Conservation (phyloP, 2,329 filamentous ascomycete genomes). For the Hymenoscyphus salicellus region DNA sequence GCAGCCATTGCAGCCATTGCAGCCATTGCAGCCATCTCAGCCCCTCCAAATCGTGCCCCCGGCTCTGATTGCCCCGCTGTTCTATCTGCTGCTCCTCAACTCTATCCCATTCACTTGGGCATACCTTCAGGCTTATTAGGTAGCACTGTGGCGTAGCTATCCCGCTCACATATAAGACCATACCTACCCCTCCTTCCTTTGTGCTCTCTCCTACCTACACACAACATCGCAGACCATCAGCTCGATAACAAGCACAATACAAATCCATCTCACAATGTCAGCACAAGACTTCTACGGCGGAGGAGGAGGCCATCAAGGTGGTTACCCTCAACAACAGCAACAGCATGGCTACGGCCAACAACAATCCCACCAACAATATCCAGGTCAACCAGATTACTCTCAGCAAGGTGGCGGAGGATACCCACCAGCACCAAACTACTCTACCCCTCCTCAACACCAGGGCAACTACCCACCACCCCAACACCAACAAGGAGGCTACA, state of each 20-base stretch:
- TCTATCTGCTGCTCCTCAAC: background rate
- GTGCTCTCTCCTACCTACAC: background rate
- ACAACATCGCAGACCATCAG: background rate
- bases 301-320: slow-evolving; percentile 20
- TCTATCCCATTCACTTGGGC: background rate
- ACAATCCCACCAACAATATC: slow-evolving; percentile 19
- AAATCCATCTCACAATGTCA: slow-evolving; percentile 25
- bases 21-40: background rate
- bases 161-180: background rate
- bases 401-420: slow-evolving; percentile 20
- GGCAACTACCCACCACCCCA: slow-evolving; percentile 13
- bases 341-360: slow-evolving; percentile 9
- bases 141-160: background rate
- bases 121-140: background rate
- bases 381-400: slow-evolving; percentile 22
- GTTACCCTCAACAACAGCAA: slow-evolving; percentile 16
- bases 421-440: slow-evolving; percentile 22
- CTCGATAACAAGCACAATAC: background rate
- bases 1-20: background rate
- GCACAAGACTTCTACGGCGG: slow-evolving; percentile 32
- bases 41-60: background rate
- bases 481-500: slow-evolving; percentile 15
- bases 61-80: slow-evolving; percentile 1
- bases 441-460: slow-evolving; percentile 13
- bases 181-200: slow-evolving; percentile 8